These are phyloP conservation scores for Corymbia citriodora DNA, from an alignment of 441 rosid genomes.

Conservation along the genomic window DNA sequence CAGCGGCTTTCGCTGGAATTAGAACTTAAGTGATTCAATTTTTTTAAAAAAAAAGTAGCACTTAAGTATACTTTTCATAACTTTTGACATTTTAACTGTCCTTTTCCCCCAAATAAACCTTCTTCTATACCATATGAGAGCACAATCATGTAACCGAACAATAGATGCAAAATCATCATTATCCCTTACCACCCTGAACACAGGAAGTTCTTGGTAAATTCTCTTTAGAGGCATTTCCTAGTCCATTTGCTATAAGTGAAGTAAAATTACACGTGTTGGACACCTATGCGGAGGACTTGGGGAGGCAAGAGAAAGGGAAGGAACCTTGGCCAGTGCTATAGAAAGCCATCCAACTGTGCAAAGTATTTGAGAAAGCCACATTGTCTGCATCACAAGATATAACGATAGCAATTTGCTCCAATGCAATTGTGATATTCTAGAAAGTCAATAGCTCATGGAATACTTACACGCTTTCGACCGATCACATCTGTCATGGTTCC, in stretches of 20 bases:
- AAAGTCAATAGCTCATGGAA: not conserved
- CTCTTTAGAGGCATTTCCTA: not conserved
- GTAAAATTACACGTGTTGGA: not conserved
- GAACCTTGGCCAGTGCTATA: slow-evolving; percentile 39
- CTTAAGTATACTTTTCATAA: too few species aligned
- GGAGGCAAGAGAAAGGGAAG: not conserved
- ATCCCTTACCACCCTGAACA: not conserved
- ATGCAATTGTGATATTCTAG: not conserved
- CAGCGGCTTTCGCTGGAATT: too few species aligned
- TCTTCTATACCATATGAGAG: not conserved
- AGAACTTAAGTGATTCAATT: too few species aligned
- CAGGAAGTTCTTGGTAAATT: not conserved
- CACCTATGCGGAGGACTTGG: not conserved
- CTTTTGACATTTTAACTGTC: too few species aligned
- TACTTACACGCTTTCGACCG: slow-evolving; percentile 58
- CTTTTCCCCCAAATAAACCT: not conserved
- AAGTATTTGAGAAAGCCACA: slow-evolving; percentile 49
- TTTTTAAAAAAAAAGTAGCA: too few species aligned
- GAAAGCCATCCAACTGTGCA: slow-evolving; percentile 60
- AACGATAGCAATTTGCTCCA: not conserved
- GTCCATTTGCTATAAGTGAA: not conserved
- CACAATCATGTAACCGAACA: not conserved
- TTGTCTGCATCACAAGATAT: slow-evolving; percentile 40
- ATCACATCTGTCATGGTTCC: slow-evolving; percentile 53
- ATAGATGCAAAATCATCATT: not conserved